These are phyloP conservation scores for Rhynchospora breviuscula DNA, from an alignment of 176 grass and related monocot genomes.

Conservation along the genomic window DNA sequence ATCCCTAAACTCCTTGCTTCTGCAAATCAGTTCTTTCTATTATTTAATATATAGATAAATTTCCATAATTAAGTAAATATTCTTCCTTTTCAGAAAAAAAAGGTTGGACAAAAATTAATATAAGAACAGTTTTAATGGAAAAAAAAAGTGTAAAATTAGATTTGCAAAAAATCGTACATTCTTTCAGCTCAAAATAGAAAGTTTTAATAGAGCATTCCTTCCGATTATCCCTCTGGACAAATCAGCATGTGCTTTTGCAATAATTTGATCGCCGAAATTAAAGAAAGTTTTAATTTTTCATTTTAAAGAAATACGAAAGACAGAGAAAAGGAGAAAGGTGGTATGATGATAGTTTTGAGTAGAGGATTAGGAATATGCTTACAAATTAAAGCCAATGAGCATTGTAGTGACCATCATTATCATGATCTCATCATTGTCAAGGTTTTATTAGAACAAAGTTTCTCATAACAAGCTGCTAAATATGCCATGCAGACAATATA, in stretches of 20 bases:
- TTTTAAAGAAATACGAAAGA: not conserved
- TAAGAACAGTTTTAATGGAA: no score
- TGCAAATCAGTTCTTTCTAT: no score
- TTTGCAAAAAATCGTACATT: no score
- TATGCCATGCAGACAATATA: not conserved
- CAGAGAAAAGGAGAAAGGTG: not conserved
- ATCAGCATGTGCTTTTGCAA: not conserved
- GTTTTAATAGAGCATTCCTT: no score
- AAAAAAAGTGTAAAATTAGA: no score
- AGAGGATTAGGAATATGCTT: not conserved
- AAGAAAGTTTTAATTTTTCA: not conserved
- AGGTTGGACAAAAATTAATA: no score
- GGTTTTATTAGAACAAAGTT: not conserved
- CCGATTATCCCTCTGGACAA: not conserved
- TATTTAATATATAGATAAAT: no score
- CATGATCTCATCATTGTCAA: not conserved
- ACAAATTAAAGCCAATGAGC: not conserved
- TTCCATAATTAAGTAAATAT: no score
- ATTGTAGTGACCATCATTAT: not conserved
- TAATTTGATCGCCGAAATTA: not conserved
- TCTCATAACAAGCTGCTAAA: not conserved
- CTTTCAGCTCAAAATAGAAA: no score
- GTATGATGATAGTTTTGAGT: not conserved
- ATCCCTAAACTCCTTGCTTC: no score
- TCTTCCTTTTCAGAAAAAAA: no score